These are phyloP conservation scores for Calycina herbarum DNA, from an alignment of 2,329 filamentous ascomycete species.

Conservation along the genomic window DNA sequence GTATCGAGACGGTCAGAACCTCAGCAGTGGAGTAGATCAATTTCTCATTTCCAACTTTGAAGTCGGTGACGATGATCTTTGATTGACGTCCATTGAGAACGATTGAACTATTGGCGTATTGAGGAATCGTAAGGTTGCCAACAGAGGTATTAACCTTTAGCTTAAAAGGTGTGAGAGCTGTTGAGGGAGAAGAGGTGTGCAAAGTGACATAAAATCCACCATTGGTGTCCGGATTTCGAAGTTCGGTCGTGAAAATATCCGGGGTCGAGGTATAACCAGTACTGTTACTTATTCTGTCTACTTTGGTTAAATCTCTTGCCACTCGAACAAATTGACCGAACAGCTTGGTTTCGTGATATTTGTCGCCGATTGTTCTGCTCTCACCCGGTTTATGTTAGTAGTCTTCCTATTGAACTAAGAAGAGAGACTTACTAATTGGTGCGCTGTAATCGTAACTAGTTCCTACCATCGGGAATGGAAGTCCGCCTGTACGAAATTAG, in stretches of 20 bases:
- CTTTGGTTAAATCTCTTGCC: constrained; percentile 56
- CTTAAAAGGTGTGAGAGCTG: constrained; percentile 52
- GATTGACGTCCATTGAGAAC: constrained; percentile 60
- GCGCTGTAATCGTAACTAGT: constrained; percentile 65
- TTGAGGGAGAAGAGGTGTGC: constrained; percentile 54
- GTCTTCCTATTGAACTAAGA: neutral
- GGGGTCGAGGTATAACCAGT: constrained; percentile 53
- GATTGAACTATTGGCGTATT: constrained; percentile 46
- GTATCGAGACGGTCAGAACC: constrained; percentile 50
- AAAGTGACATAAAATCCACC: constrained; percentile 60
- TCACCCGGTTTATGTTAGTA: constrained; percentile 21
- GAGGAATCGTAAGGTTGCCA: constrained; percentile 55
- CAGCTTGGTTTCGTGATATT: constrained; percentile 64
- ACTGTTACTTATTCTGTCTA: constrained; percentile 50
- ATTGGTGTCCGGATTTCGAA: constrained; percentile 58
- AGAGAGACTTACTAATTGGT: constrained; percentile 45
- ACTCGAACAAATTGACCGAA: constrained; percentile 59
- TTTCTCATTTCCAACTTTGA: constrained; percentile 50
- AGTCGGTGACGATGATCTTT: constrained; percentile 63
- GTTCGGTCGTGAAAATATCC: constrained; percentile 53
- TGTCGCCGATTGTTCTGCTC: constrained; percentile 51
- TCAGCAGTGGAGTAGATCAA: constrained; percentile 58
- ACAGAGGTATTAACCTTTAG: constrained; percentile 56
- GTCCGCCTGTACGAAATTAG: constrained; percentile 43
- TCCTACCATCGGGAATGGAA: constrained; percentile 57